phyloP scores from a whole-genome alignment of 306 rosid species.

The Vicia faba region DNA sequence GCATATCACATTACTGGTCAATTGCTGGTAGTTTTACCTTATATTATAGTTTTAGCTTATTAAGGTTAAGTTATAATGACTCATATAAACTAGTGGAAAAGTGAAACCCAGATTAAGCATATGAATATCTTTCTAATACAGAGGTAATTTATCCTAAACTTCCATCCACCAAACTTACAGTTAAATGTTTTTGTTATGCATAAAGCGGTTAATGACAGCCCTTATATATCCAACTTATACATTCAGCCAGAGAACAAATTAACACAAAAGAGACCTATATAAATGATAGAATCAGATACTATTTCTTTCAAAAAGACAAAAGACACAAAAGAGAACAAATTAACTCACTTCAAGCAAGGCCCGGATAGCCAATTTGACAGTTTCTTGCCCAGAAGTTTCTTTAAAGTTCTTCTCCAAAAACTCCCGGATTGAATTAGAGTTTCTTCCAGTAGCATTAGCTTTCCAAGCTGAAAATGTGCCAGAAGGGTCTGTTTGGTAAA shows the following conservation, averaged over 20 bases:
- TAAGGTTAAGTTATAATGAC: neutral
- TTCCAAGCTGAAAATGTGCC: slow-evolving; percentile 99
- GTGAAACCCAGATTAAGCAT: neutral
- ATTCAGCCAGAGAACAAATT: neutral
- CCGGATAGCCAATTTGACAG: slow-evolving; percentile 86
- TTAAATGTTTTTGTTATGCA: neutral
- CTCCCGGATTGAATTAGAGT: slow-evolving; percentile 90
- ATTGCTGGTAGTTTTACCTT: neutral
- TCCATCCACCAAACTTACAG: slow-evolving; percentile 1
- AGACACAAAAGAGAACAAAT: slow-evolving; percentile 12
- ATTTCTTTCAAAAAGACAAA: neutral
- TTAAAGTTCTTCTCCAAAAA: slow-evolving; percentile 92
- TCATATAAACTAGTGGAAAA: slow-evolving; percentile 8
- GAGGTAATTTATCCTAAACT: slow-evolving; percentile 15
- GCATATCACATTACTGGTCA: neutral
- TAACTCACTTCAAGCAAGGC: slow-evolving; percentile 85
- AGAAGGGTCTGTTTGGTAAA: slow-evolving; percentile 96
- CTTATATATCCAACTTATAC: neutral
- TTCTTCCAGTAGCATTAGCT: slow-evolving; percentile 93
- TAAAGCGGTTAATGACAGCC: neutral
- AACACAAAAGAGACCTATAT: neutral
- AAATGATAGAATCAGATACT: slow-evolving; percentile 2
- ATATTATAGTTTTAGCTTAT: neutral
- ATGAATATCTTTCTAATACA: neutral
- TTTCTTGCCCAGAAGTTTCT: slow-evolving; percentile 88